Evolutionary conservation across 345 rosid genomes (phyloP).

Genomic region (Gossypium turneri): DNA sequence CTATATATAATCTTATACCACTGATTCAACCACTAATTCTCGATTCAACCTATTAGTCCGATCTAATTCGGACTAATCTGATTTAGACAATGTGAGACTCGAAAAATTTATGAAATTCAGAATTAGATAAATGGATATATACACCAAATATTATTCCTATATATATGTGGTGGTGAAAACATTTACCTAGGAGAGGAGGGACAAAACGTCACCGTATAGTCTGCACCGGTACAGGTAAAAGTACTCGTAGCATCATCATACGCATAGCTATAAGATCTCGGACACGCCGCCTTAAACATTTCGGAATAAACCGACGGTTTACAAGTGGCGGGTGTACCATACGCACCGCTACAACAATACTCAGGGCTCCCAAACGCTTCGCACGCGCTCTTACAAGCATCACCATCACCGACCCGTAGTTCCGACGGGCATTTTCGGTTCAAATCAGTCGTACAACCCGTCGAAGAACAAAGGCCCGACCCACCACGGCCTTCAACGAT

Average conservation of each 20-base stretch:
- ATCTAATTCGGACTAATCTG: no score
- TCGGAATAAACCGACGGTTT: constrained; percentile 80
- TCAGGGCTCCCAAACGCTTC: constrained; percentile 85
- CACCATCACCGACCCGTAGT: constrained; percentile 55
- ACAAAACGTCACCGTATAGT: constrained; percentile 89
- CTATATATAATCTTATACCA: no score
- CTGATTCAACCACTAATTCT: no score
- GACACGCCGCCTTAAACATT: constrained; percentile 90
- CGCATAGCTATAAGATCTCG: constrained; percentile 89
- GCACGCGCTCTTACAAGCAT: constrained; percentile 92
- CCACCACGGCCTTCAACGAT: constrained; percentile 71
- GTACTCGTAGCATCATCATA: constrained; percentile 94
- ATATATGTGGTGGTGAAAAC: neutral
- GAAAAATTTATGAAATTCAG: no score
- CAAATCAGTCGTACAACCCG: constrained; percentile 76
- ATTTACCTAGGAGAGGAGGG: constrained; percentile 83
- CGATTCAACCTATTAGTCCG: no score
- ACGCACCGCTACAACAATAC: constrained; percentile 97
- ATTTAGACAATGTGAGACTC: no score
- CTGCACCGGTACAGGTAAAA: constrained; percentile 86
- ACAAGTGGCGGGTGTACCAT: constrained; percentile 73
- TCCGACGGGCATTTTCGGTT: constrained; percentile 78
- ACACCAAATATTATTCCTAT: neutral
- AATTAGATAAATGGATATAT: no score
- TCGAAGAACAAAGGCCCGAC: constrained; percentile 66